Evolutionary conservation across 352 stramenopile species (phyloP).

Genomic region (Pythium monospermum): DNA sequence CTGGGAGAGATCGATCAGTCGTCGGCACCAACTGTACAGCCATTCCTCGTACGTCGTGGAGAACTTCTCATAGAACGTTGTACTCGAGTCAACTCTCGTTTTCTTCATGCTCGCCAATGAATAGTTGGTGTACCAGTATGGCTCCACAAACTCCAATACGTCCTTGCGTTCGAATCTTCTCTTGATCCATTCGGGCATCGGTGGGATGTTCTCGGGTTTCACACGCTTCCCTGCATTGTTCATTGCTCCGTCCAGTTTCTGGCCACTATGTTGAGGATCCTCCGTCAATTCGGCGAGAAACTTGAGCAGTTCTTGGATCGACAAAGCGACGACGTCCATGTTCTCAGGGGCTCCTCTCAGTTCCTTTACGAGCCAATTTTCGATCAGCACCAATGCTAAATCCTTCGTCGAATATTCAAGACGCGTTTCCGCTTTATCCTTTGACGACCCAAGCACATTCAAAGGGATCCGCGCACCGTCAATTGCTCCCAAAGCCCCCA

Average conservation of each 20-base stretch:
- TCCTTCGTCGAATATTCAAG: conserved; percentile 74
- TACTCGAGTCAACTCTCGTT: conserved; percentile 21
- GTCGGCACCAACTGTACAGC: conserved; percentile 72
- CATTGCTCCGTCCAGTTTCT: conserved; percentile 21
- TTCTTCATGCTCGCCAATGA: conserved; percentile 21
- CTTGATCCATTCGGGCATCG: conserved; percentile 85
- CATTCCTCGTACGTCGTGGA: conserved; percentile 75
- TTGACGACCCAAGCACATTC: conserved; percentile 12
- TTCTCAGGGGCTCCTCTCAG: conserved; percentile 79
- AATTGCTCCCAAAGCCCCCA: conserved; percentile 76
- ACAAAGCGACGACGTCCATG: conserved; percentile 73
- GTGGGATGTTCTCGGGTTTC: neutral
- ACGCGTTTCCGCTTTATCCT: conserved; percentile 14
- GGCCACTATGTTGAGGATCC: conserved; percentile 68
- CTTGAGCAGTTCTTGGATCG: conserved; percentile 83
- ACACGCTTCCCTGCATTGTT: neutral
- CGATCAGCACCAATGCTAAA: conserved; percentile 76
- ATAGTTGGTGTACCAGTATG: conserved; percentile 89
- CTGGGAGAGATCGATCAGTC: conserved; percentile 72
- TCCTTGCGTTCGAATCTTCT: conserved; percentile 77
- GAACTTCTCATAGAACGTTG: conserved; percentile 75
- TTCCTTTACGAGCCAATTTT: conserved; percentile 79
- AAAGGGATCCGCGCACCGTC: conserved; percentile 72
- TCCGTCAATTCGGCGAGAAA: conserved; percentile 72
- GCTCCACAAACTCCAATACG: conserved; percentile 83